phyloP scores from a whole-genome alignment of 768 basidiomycete species.

The Suillus lakei region DNA sequence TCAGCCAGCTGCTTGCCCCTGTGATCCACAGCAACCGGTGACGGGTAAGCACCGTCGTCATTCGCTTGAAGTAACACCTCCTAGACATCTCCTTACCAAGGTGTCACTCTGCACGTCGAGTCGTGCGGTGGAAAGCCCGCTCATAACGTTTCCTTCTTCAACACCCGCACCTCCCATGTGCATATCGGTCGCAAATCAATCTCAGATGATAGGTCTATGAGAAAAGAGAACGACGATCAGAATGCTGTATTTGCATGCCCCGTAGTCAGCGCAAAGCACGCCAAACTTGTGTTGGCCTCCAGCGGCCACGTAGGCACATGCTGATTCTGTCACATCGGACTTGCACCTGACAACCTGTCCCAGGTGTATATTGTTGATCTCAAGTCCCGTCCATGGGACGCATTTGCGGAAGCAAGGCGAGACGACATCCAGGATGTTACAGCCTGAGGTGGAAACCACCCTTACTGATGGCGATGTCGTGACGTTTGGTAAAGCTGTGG shows the following conservation, averaged over 20 bases:
- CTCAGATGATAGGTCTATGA: constrained; percentile 45
- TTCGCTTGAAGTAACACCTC: constrained; percentile 20
- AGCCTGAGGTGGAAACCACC: constrained; percentile 57
- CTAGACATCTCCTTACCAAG: constrained; percentile 39
- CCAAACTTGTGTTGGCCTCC: constrained; percentile 75
- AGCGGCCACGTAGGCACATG: constrained; percentile 61
- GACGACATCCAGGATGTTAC: constrained; percentile 48
- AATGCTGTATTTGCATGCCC: constrained; percentile 74
- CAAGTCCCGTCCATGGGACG: constrained; percentile 80
- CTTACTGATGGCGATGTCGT: constrained; percentile 72
- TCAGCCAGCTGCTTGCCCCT: constrained; percentile 28
- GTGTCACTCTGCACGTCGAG: constrained; percentile 63
- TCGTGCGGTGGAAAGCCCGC: constrained; percentile 49
- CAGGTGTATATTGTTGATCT: constrained; percentile 76
- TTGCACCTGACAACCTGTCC: constrained; percentile 18
- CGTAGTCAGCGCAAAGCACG: constrained; percentile 80
- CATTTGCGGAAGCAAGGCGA: constrained; percentile 63
- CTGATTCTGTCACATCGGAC: constrained; percentile 20
- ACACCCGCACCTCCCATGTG: constrained; percentile 53
- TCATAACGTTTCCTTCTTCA: constrained; percentile 56
- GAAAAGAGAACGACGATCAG: constrained; percentile 44
- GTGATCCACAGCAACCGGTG: constrained; percentile 34
- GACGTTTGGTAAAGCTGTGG: constrained; percentile 81
- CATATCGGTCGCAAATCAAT: constrained; percentile 72
- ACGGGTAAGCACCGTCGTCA: constrained; percentile 45